These are phyloP conservation scores for Fusarium caatingaense DNA, from an alignment of 2,329 filamentous ascomycete species.

Conservation along the genomic window DNA sequence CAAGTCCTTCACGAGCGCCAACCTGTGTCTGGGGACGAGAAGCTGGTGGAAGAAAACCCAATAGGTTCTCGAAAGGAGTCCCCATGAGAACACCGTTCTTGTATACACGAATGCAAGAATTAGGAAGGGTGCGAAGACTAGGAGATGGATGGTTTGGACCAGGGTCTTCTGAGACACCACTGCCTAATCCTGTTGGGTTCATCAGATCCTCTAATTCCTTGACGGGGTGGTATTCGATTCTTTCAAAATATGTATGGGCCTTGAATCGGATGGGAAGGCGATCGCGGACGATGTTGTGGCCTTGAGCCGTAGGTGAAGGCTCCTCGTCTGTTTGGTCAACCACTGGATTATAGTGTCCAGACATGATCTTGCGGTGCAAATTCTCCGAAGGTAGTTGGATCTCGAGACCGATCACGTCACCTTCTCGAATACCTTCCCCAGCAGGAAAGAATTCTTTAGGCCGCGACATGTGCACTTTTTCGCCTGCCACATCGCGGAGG, in stretches of 20 bases:
- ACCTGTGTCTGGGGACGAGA: slow-evolving; percentile 78
- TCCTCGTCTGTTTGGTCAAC: slow-evolving; percentile 76
- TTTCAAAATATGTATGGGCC: slow-evolving; percentile 92
- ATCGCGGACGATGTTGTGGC: slow-evolving; percentile 89
- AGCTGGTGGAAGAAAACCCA: slow-evolving; percentile 91
- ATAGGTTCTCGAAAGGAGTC: slow-evolving; percentile 85
- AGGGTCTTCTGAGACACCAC: slow-evolving; percentile 67
- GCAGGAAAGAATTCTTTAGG: slow-evolving; percentile 89
- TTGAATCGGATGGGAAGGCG: slow-evolving; percentile 96
- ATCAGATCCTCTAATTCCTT: slow-evolving; percentile 90
- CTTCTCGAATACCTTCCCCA: slow-evolving; percentile 83
- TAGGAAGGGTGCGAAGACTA: slow-evolving; percentile 85
- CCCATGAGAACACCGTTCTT: slow-evolving; percentile 92
- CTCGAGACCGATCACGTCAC: slow-evolving; percentile 93
- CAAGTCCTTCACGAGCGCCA: slow-evolving; percentile 85
- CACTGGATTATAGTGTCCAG: slow-evolving; percentile 87
- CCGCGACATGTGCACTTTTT: slow-evolving; percentile 92
- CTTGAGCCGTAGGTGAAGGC: slow-evolving; percentile 64
- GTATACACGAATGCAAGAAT: slow-evolving; percentile 88
- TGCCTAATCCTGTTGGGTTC: slow-evolving; percentile 65
- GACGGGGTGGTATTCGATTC: slow-evolving; percentile 86
- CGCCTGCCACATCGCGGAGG: slow-evolving; percentile 87
- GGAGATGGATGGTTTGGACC: slow-evolving; percentile 78
- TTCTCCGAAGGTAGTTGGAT: slow-evolving; percentile 88
- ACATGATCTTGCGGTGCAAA: slow-evolving; percentile 88